These are phyloP conservation scores for Allium sativum DNA, from an alignment of 106 monocot genomes.

Conservation along the genomic window DNA sequence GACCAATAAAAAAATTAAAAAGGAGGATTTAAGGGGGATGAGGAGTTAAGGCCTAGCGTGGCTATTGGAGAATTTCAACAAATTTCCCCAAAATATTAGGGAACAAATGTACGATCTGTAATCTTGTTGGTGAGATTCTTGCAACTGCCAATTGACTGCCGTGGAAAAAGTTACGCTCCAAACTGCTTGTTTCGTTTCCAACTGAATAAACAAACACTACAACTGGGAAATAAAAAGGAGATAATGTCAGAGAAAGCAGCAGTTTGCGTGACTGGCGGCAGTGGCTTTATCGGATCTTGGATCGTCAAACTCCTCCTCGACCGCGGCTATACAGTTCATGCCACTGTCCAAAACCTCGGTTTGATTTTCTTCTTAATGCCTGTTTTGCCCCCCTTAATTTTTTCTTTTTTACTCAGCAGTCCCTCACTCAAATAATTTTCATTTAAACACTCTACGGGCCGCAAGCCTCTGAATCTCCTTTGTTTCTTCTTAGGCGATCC, in stretches of 20 bases:
- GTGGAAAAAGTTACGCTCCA: too few relatives aligned
- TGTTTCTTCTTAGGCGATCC: slow-evolving; percentile 39
- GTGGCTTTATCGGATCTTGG: slow-evolving; percentile 72
- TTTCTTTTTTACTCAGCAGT: not conserved
- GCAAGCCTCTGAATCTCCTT: not conserved
- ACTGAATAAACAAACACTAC: too few relatives aligned
- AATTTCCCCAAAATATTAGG: too few relatives aligned
- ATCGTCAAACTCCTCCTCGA: slow-evolving; percentile 55
- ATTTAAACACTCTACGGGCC: not conserved
- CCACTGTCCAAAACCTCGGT: slow-evolving; percentile 70
- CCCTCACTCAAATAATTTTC: not conserved
- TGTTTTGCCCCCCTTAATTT: not conserved
- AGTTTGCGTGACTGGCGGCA: slow-evolving; percentile 60
- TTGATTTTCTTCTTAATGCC: not conserved
- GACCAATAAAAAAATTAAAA: too few relatives aligned
- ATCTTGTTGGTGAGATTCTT: too few relatives aligned
- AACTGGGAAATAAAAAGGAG: not conserved
- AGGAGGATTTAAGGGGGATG: too few relatives aligned
- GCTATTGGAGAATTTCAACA: too few relatives aligned
- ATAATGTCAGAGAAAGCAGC: slow-evolving; percentile 5
- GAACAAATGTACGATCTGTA: too few relatives aligned
- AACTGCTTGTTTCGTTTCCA: too few relatives aligned
- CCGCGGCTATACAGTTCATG: slow-evolving; percentile 77
- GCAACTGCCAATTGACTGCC: too few relatives aligned
- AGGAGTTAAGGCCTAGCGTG: too few relatives aligned